These are phyloP conservation scores for Suillus tomentosus DNA, from an alignment of 768 basidiomycete genomes.

Conservation along the genomic window DNA sequence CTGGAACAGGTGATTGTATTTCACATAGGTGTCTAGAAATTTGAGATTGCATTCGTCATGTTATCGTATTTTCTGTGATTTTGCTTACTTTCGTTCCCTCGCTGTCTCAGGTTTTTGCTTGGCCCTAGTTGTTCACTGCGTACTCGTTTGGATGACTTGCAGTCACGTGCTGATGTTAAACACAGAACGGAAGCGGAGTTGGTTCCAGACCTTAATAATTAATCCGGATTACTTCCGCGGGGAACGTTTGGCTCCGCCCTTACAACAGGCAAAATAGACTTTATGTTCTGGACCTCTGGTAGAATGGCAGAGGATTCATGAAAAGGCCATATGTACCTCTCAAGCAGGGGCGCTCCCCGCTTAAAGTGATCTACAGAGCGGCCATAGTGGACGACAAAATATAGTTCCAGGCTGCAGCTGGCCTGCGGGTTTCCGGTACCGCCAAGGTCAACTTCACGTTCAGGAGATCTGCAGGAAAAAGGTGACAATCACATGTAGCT, in stretches of 20 bases:
- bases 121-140: neutral
- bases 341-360: neutral
- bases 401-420: neutral
- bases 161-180: neutral
- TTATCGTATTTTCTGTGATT: neutral
- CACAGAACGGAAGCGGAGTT: neutral
- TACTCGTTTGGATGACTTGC: neutral
- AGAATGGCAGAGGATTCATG: neutral
- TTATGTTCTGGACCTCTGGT: neutral
- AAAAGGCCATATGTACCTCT: neutral
- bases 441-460: neutral
- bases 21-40: neutral
- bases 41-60: neutral
- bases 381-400: neutral
- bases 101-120: neutral
- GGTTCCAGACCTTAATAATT: neutral
- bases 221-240: neutral
- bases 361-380: neutral
- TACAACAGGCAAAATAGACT: neutral
- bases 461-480: neutral
- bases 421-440: neutral
- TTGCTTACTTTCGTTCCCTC: neutral
- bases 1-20: neutral
- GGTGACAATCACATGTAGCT: neutral
- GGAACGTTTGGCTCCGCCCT: neutral